Base-by-base conservation (phyloP, 1,284 basidiomycete species). In the Thelephora terrestris region DNA sequence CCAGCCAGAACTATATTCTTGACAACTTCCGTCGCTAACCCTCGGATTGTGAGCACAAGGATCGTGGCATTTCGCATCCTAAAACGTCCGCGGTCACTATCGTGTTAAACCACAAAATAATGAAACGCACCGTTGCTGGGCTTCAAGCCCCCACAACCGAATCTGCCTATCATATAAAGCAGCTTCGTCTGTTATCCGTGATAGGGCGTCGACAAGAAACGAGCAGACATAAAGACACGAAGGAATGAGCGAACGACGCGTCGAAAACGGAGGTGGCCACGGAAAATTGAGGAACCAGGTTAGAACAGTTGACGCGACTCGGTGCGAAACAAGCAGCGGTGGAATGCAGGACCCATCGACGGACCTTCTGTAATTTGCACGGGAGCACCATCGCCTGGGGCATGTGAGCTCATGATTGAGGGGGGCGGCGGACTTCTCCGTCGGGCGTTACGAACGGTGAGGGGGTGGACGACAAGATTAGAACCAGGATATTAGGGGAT, bases 91-190 rank as follows among this genome's bases (percentile, higher is more conserved):
- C 29, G 27, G 37, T 40, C 43, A 50, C 47, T 43, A 32, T 46
- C 39, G 40, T 43, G 37, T 14, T 37, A 45, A 23, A 17, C 9
- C 21, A 48, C 27, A 44, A 39, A 47, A 43, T 35, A 52, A 49
- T 37, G 47, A 38, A 52, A 64, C 71, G 58, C 53, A 91, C 92
- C 84, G 78, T 66, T 95, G 92, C 65, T 99, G 95, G 24, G 96
- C 95, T 64, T 97, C 95, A 25, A 97, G 77, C 40, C 96, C 95
- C 95, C 95, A 99, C 52, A 98, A 71, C 24, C 96, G 81, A 70
- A 99, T 97, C 68, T 98, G 95, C 36, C 95, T 84, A 67, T 98
- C 95, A 64, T 99, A 98, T 25, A 97, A 68, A 5, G 85, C 85
- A 16, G 85, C 89, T 62, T 91, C 87, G 65, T 86, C 87, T 84